A percentile compares a stretch with the other conserved stretches of the same genome.
Conservation (phyloP, 176 grass and related monocot species). For the Melocanna baccifera region DNA sequence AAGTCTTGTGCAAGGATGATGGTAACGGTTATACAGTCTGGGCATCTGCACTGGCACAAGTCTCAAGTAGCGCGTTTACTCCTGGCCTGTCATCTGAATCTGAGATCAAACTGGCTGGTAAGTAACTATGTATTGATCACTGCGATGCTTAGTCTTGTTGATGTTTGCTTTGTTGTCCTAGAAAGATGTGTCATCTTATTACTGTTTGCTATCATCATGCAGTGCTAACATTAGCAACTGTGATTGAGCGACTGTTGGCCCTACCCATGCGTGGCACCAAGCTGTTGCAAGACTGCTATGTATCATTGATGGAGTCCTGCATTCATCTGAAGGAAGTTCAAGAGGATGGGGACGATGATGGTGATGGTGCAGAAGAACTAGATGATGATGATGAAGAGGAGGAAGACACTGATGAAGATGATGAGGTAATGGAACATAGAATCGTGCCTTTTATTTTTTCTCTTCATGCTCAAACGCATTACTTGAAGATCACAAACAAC, state of each 20-base stretch:
- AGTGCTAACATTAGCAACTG: constrained; percentile 60
- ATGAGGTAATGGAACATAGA: constrained; percentile 37
- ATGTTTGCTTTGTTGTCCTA: not conserved
- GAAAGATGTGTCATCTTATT: not conserved
- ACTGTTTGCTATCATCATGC: constrained; percentile 22
- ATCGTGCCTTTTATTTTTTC: not conserved
- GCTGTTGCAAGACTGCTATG: constrained; percentile 58
- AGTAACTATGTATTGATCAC: not conserved
- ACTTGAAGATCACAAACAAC: not conserved
- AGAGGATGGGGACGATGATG: constrained; percentile 48
- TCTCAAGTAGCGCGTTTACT: constrained; percentile 62
- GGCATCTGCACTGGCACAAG: constrained; percentile 56
- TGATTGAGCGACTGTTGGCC: constrained; percentile 50
- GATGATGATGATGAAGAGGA: constrained; percentile 57
- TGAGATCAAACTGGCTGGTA: constrained; percentile 83
- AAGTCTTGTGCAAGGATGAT: constrained; percentile 45
- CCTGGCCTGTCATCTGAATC: constrained; percentile 58
- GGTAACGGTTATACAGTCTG: constrained; percentile 48
- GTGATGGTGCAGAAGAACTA: constrained; percentile 43
- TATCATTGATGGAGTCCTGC: constrained; percentile 71
- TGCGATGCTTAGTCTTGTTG: not conserved
- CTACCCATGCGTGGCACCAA: constrained; percentile 39
- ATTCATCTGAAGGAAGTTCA: constrained; percentile 65
- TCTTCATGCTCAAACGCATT: not conserved
- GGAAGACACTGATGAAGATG: constrained; percentile 33